A percentile compares a stretch with the other conserved stretches of the same genome.
These are phyloP conservation scores for Gnomoniopsis smithogilvyi DNA, from an alignment of 2,329 filamentous ascomycete genomes.

Conservation along the genomic window DNA sequence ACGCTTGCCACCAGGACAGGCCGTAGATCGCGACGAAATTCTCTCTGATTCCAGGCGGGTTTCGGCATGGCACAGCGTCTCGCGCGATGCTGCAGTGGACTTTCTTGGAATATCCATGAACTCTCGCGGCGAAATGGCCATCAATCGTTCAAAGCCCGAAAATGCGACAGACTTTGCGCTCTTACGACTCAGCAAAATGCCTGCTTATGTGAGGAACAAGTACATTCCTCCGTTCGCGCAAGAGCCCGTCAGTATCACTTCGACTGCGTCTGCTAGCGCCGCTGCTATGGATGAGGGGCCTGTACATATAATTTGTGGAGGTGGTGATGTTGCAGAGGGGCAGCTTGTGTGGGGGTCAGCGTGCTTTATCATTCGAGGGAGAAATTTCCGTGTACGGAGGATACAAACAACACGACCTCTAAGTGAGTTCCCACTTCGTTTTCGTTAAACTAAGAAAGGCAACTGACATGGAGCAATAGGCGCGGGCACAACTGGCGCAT, in stretches of 20 bases:
- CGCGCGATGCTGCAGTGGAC: slow-evolving; percentile 12
- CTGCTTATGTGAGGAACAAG: background rate
- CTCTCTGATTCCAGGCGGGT: slow-evolving; percentile 1
- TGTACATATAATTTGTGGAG: slow-evolving; percentile 4
- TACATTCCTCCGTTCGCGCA: slow-evolving; percentile 4
- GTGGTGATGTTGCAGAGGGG: background rate
- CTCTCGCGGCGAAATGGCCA: slow-evolving; percentile 12
- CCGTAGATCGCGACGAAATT: slow-evolving; percentile 5
- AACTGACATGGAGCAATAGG: background rate
- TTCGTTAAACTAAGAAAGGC: rapidly evolving
- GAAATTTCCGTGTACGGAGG: slow-evolving; percentile 10
- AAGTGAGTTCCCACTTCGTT: background rate
- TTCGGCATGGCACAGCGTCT: slow-evolving; percentile 3
- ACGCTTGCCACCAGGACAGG: background rate
- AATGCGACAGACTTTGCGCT: slow-evolving; percentile 12
- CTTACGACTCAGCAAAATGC: slow-evolving; percentile 6
- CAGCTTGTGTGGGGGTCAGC: slow-evolving; percentile 12
- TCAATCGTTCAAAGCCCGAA: slow-evolving; percentile 5
- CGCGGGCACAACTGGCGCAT: slow-evolving; percentile 6
- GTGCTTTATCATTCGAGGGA: slow-evolving; percentile 8
- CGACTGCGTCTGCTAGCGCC: slow-evolving; percentile 5
- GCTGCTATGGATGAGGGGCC: slow-evolving; percentile 6
- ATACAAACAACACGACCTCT: slow-evolving; percentile 4
- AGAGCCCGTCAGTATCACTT: background rate
- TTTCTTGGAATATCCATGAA: slow-evolving; percentile 13